Evolutionary conservation across 306 rosid genomes (phyloP).

Genomic region (Citrullus colocynthis): DNA sequence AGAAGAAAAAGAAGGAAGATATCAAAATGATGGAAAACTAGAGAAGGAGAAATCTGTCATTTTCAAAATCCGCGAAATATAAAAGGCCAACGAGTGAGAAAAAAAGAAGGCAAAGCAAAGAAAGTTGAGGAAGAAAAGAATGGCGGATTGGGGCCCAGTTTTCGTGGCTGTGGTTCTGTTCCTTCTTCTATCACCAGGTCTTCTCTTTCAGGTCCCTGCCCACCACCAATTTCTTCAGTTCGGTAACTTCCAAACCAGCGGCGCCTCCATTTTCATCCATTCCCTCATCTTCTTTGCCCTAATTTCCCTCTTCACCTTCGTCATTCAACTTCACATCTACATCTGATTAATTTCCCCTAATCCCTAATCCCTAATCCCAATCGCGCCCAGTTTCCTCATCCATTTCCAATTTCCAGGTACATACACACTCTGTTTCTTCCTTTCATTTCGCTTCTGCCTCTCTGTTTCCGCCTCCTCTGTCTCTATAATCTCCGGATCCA

Average conservation of each 20-base stretch:
- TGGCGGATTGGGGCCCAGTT: constrained; percentile 81
- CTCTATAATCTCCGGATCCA: too few relatives aligned
- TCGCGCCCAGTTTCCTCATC: not conserved
- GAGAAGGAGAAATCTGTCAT: not conserved
- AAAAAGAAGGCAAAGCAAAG: not conserved
- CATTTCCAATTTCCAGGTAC: not conserved
- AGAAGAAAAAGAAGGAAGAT: too few relatives aligned
- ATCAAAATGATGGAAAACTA: too few relatives aligned
- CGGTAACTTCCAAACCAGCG: constrained; percentile 70
- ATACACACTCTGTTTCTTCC: not conserved
- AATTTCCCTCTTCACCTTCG: constrained; percentile 45
- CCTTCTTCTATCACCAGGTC: constrained; percentile 56
- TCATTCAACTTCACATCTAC: constrained; percentile 50
- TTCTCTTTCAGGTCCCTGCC: constrained; percentile 65
- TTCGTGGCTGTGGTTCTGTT: constrained; percentile 58
- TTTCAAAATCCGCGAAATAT: not conserved
- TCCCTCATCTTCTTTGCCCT: constrained; percentile 69
- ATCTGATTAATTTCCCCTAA: not conserved
- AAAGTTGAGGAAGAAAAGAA: not conserved
- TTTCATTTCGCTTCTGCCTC: too few relatives aligned
- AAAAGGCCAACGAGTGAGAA: not conserved
- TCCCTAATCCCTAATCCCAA: not conserved
- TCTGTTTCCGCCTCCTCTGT: too few relatives aligned
- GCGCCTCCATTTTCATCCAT: constrained; percentile 58
- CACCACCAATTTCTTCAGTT: constrained; percentile 52